A percentile compares a stretch with the other conserved stretches of the same genome.
phyloP scores from a whole-genome alignment of 345 rosid genomes.

The Rhizophora mangle region DNA sequence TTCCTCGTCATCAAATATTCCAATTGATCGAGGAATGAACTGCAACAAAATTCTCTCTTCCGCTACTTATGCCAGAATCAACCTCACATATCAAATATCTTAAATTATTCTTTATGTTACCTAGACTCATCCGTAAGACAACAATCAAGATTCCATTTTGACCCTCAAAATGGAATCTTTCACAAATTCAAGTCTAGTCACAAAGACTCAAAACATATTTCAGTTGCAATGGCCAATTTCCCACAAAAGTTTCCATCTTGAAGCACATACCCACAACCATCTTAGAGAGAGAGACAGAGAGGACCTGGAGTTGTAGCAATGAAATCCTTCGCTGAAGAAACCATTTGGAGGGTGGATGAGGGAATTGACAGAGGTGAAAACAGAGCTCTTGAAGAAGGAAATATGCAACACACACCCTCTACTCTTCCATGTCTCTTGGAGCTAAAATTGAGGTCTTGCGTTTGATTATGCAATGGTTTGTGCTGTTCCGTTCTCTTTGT shows the following conservation, averaged over 20 bases:
- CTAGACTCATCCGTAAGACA: too few species aligned
- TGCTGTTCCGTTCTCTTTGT: neutral
- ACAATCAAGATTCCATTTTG: too few species aligned
- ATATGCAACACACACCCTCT: neutral
- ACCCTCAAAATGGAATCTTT: too few species aligned
- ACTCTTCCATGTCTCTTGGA: slow-evolving; percentile 6
- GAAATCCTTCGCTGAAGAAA: too few species aligned
- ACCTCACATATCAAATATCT: too few species aligned
- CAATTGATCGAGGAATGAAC: too few species aligned
- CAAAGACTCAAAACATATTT: slow-evolving; percentile 7
- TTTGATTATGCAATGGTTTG: neutral
- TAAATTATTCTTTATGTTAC: too few species aligned
- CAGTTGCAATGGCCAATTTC: neutral
- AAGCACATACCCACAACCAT: neutral
- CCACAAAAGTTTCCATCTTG: neutral
- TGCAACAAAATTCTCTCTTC: too few species aligned
- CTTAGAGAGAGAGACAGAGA: neutral
- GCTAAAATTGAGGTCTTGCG: slow-evolving; percentile 17
- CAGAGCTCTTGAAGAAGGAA: neutral
- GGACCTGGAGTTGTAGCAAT: neutral
- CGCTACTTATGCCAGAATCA: too few species aligned
- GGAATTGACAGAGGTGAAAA: too few species aligned
- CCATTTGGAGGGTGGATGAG: too few species aligned
- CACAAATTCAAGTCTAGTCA: neutral
- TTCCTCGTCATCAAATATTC: too few species aligned